Base-by-base conservation (phyloP, 2,329 filamentous ascomycete genomes). In the Pezicula neosporulosa region DNA sequence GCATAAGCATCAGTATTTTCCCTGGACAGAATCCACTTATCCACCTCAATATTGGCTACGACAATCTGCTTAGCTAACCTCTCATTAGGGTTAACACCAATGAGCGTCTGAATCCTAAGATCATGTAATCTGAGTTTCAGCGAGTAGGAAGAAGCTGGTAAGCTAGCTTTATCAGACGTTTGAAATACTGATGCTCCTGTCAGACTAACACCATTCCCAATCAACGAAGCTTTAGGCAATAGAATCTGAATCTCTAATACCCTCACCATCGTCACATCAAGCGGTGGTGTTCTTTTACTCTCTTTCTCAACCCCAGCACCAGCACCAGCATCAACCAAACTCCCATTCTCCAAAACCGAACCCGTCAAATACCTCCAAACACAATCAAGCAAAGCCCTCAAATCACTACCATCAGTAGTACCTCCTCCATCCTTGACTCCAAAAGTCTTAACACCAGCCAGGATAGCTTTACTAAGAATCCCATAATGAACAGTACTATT, bases 401-500 rank as follows among this genome's bases (percentile, higher is more conserved):
- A 35, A 12, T 44, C 42, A 6, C 10, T 13, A 21, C 37, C 12
- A n/a, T n/a, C n/a, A n/a, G n/a, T n/a, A 35, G 28, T 16, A 2
- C 7, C 9, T 9, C 12, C 18, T 19, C 8, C 13, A 24, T 15
- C 18, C 24, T 47, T 36, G 10, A 15, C 24, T 44, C 39, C n/a
- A 50, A 61, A 62, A 4, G 41, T 45, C 10, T 33, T 21, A 18
- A 57, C 56, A 12, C 70, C 71, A 21, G 68, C 66, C 30, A 86
- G 70, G 13, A 91, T 74, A 0, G 75, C 74, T 69, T 90, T 90
- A 70, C 82, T 85, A 13, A 91, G 74, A 9, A 72, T 76, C 2
- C 88, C 87, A 62, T 92, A 92, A 70, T 92, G 86, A 21, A 90
- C 81, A 2, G 88, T 91, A 63, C 87, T 87, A n/a, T 69, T 68